These are phyloP conservation scores for Aspergillus sp. DNA, from an alignment of 2,329 filamentous ascomycete genomes.

Conservation along the genomic window DNA sequence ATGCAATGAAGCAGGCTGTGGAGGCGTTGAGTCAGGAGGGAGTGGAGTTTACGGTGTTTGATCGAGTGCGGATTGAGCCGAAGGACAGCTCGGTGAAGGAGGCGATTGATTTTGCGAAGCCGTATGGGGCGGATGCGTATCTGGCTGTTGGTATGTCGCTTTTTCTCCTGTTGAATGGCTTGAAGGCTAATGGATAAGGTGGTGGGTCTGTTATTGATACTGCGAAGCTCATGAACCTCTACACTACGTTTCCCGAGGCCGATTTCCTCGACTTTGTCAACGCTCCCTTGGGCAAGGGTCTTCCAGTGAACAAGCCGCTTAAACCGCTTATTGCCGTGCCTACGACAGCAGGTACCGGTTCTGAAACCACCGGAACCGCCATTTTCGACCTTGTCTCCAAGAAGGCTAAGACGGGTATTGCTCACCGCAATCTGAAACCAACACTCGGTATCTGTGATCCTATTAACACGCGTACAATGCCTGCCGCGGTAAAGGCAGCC, in stretches of 20 bases:
- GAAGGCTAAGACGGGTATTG: slow-evolving; percentile 90
- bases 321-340: slow-evolving; percentile 75
- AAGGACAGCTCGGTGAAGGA: slow-evolving; percentile 92
- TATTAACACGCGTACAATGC: slow-evolving; percentile 93
- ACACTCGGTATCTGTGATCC: slow-evolving; percentile 82
- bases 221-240: slow-evolving; percentile 97
- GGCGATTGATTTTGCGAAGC: slow-evolving; percentile 79
- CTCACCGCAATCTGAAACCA: slow-evolving; percentile 90
- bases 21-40: slow-evolving; percentile 73
- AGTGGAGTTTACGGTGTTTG: slow-evolving; percentile 73
- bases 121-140: slow-evolving; percentile 77
- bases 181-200: slow-evolving; percentile 24
- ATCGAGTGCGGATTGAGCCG: slow-evolving; percentile 76
- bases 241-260: slow-evolving; percentile 81
- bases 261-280: slow-evolving; percentile 98
- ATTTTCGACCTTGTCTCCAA: slow-evolving; percentile 93
- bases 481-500: slow-evolving; percentile 80
- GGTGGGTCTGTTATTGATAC: slow-evolving; percentile 96
- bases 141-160: slow-evolving; percentile 65
- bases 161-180: not conserved
- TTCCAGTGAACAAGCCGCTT: slow-evolving; percentile 63
- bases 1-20: slow-evolving; percentile 83
- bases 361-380: slow-evolving; percentile 93
- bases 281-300: slow-evolving; percentile 79
- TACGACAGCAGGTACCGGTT: slow-evolving; percentile 79